Evolutionary conservation across 169 alveolate genomes (phyloP).

Genomic region (Amoebophrya sp.): DNA sequence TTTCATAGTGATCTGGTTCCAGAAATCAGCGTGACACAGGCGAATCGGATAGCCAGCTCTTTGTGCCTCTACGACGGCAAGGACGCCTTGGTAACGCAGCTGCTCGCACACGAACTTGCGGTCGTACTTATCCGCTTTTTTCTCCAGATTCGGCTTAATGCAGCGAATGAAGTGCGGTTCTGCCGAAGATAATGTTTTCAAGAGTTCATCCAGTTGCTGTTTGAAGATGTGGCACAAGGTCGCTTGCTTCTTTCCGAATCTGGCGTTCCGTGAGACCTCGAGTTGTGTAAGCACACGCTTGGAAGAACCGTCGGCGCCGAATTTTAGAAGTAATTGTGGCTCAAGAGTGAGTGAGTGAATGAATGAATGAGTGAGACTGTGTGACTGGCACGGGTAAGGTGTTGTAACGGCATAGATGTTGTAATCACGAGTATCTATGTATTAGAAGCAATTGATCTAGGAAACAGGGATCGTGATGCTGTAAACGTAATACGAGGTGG

Average conservation of each 20-base stretch:
- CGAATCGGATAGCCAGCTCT: slow-evolving; percentile 87
- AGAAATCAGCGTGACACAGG: slow-evolving; percentile 69
- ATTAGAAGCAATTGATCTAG: no score
- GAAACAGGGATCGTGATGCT: no score
- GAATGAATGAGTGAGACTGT: no score
- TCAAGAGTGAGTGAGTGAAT: no score
- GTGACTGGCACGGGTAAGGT: no score
- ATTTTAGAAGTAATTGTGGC: no score
- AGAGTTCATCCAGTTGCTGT: slow-evolving; percentile 17
- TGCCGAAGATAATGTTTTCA: slow-evolving; percentile 12
- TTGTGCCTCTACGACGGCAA: slow-evolving; percentile 63
- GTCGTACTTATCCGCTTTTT: slow-evolving; percentile 66
- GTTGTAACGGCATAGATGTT: no score
- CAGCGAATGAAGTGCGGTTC: slow-evolving; percentile 74
- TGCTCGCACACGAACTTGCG: slow-evolving; percentile 65
- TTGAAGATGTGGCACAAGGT: slow-evolving; percentile 22
- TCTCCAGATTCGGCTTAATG: slow-evolving; percentile 79
- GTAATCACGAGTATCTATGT: no score
- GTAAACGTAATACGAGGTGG: no score
- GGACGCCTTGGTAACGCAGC: slow-evolving; percentile 59
- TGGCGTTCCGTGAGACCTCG: background rate
- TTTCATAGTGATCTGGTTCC: slow-evolving; percentile 37
- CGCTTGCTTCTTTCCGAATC: slow-evolving; percentile 20
- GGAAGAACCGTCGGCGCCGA: no score
- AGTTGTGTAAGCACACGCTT: no score